These are phyloP conservation scores for Ustilago curta DNA, from an alignment of 1,284 basidiomycete species.

Conservation along the genomic window DNA sequence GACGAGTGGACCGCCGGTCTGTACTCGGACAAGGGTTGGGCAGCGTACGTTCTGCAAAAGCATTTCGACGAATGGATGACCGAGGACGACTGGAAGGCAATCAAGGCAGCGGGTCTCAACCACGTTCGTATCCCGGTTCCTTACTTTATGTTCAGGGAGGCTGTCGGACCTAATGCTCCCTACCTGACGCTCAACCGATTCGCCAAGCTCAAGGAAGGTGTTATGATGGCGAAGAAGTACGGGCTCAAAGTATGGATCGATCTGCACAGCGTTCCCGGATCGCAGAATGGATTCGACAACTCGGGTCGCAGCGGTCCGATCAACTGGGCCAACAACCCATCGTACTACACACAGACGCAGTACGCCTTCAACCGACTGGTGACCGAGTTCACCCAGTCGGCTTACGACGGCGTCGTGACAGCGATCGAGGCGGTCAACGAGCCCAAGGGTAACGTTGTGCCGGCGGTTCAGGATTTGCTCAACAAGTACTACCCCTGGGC, in stretches of 20 bases:
- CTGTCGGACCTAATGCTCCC: slow-evolving; percentile 83
- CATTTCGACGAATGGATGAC: slow-evolving; percentile 90
- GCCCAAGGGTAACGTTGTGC: slow-evolving; percentile 53
- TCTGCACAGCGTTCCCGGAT: slow-evolving; percentile 73
- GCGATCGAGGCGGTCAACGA: slow-evolving; percentile 66
- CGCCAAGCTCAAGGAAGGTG: slow-evolving; percentile 74
- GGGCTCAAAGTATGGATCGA: slow-evolving; percentile 85
- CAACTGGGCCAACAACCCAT: slow-evolving; percentile 79
- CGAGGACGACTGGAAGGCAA: slow-evolving; percentile 79
- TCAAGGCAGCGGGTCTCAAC: slow-evolving; percentile 71
- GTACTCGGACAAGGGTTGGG: slow-evolving; percentile 70
- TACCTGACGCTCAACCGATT: slow-evolving; percentile 84
- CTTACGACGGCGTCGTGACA: slow-evolving; percentile 57
- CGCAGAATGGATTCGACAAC: slow-evolving; percentile 71
- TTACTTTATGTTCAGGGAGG: slow-evolving; percentile 83
- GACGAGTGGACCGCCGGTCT: slow-evolving; percentile 89
- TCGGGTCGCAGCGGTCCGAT: slow-evolving; percentile 79
- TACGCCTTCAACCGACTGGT: slow-evolving; percentile 75
- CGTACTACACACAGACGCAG: slow-evolving; percentile 80
- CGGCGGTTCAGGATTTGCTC: slow-evolving; percentile 32
- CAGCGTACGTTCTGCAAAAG: slow-evolving; percentile 50
- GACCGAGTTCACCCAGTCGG: slow-evolving; percentile 50
- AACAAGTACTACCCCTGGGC: slow-evolving; percentile 60
- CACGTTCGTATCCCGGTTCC: slow-evolving; percentile 89
- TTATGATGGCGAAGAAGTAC: slow-evolving; percentile 81